Conservation (phyloP, 345 rosid species). For the Salix brachista region DNA sequence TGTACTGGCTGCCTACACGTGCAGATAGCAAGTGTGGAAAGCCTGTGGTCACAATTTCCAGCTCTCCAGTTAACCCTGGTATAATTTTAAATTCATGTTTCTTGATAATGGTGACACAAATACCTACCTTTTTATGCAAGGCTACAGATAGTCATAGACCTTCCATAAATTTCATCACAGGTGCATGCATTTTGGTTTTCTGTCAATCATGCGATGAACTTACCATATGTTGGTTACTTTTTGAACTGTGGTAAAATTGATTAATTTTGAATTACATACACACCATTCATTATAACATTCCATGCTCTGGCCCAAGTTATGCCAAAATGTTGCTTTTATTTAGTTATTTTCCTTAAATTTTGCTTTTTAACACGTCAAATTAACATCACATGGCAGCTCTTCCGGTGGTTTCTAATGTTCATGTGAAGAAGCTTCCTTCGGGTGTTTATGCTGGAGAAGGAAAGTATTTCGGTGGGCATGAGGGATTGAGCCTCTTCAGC, state of each 20-base stretch:
- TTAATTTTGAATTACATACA: neutral
- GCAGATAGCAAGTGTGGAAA: constrained; percentile 81
- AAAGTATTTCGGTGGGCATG: constrained; percentile 88
- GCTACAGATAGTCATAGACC: neutral
- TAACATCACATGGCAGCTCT: constrained; percentile 52
- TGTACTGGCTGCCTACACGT: constrained; percentile 84
- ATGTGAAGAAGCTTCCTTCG: constrained; percentile 53
- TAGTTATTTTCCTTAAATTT: neutral
- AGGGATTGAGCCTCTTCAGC: constrained; percentile 81
- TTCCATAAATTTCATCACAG: neutral
- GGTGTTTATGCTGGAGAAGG: constrained; percentile 82
- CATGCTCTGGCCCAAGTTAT: neutral
- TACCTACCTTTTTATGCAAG: neutral
- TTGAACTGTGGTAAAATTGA: neutral
- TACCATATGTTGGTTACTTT: neutral
- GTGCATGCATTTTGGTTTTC: neutral
- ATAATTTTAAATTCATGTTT: neutral
- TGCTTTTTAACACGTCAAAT: constrained; percentile 19
- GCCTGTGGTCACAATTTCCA: constrained; percentile 66
- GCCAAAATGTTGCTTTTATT: neutral
- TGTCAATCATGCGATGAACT: neutral
- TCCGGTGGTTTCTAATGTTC: constrained; percentile 67
- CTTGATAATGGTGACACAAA: neutral
- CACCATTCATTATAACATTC: neutral
- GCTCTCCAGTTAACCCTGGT: constrained; percentile 83